Base-by-base conservation (phyloP, 108 stramenopile species). In the Craspedostauros australis region DNA sequence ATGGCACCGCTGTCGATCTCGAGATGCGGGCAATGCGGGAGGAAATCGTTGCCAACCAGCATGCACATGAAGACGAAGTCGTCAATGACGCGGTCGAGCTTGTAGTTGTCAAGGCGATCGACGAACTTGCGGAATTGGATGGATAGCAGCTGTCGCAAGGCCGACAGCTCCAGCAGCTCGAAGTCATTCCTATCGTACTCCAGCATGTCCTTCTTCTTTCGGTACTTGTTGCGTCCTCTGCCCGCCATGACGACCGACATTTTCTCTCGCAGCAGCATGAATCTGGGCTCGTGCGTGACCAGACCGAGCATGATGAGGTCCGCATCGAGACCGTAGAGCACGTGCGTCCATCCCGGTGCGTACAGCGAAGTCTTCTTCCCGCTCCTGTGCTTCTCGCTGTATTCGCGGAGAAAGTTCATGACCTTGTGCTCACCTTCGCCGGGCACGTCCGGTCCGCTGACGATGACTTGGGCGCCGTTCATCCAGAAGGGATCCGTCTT, bases 31-130 rank as follows among this genome's bases (percentile, higher is more conserved):
- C 79, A 53, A 58, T 95, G 92, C 1, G 96, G 94, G 50, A 99
- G 66, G 60, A 99, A 99, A 59, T 99, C 98, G 64, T 99, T 99
- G 39, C 98, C 98, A 6, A 97, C 94, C 20, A 98, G 58, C 82
- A 97, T 92, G 72, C 95, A 97, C 80, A 98, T 91, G 66, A 98
- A 94, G 11, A 99, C 94, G 61, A 96, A 97, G 58, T 99, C 98
- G 72, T 99, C 98, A 42, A 99, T 81, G 29, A 96, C 72, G 15
- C 98, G 73, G 47, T 94, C 72, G 16, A 93, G 57, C 27, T 92
- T 86, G 47, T 81, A 90, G 38, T 71, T 52, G 2, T 57, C 58
- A 1, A 66, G 62, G 19, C 61, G 23, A 57, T 84, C 82, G 5
- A 75, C 70, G 72, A 86, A 80, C 31, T 86, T 74, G 14, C 78